phyloP scores from a whole-genome alignment of 2,329 filamentous ascomycete species.

The Microcyclospora tardicrescens region DNA sequence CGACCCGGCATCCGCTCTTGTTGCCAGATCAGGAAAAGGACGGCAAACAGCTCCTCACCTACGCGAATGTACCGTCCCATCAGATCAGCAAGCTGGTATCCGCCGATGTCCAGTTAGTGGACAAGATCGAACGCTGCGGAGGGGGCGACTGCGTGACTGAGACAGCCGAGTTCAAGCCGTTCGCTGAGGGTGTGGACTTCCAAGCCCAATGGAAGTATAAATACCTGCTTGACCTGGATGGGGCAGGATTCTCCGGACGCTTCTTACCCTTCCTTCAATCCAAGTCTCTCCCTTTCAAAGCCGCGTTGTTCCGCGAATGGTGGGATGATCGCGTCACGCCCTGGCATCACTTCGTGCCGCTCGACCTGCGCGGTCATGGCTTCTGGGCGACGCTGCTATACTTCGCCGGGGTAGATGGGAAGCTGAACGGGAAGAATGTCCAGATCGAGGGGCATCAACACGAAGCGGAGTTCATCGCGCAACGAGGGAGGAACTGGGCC shows the following conservation, averaged over 20 bases:
- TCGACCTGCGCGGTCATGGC: constrained; percentile 60
- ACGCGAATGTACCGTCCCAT: constrained; percentile 41
- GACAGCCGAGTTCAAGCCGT: constrained; percentile 37
- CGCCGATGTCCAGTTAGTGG: constrained; percentile 47
- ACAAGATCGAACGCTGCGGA: constrained; percentile 42
- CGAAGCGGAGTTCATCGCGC: constrained; percentile 53
- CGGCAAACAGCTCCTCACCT: constrained; percentile 32
- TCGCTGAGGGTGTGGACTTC: constrained; percentile 31
- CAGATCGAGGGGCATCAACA: constrained; percentile 36
- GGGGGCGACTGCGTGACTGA: constrained; percentile 42
- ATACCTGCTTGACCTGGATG: constrained; percentile 61
- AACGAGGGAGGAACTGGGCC: constrained; percentile 53
- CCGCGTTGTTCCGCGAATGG: constrained; percentile 66
- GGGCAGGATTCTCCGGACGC: constrained; percentile 51
- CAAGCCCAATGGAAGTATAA: constrained; percentile 50
- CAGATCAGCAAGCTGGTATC: constrained; percentile 43
- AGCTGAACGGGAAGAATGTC: constrained; percentile 34
- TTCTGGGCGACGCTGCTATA: constrained; percentile 63
- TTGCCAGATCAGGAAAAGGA: no score
- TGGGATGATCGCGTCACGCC: constrained; percentile 59
- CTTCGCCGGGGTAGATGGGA: constrained; percentile 48
- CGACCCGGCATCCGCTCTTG: no score
- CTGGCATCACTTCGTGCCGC: constrained; percentile 70
- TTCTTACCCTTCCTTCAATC: constrained; percentile 55
- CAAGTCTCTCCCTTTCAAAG: constrained; percentile 54